These are phyloP conservation scores for Dipodascus geniculatus DNA, from an alignment of 805 yeast species.

Conservation along the genomic window DNA sequence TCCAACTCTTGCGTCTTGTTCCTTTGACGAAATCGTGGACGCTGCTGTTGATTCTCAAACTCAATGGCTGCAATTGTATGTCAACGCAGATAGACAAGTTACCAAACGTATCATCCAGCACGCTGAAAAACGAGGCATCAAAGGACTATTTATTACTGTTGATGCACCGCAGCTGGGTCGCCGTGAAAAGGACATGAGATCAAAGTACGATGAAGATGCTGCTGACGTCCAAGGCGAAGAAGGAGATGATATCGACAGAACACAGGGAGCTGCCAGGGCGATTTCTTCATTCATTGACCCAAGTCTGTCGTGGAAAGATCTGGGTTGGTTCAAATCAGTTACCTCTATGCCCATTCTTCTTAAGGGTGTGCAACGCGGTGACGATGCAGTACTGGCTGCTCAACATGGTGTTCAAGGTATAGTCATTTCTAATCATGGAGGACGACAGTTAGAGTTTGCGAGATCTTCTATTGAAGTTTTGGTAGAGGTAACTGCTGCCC, in stretches of 20 bases:
- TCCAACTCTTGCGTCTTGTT: constrained; percentile 81
- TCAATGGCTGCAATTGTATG: constrained; percentile 85
- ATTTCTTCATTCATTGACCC: constrained; percentile 78
- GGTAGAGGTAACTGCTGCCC: constrained; percentile 48
- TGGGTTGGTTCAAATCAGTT: constrained; percentile 39
- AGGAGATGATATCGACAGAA: constrained; percentile 41
- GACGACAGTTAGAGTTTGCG: constrained; percentile 75
- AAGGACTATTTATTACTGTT: constrained; percentile 78
- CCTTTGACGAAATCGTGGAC: constrained; percentile 74
- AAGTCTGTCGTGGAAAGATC: constrained; percentile 51
- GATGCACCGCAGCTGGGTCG: constrained; percentile 90
- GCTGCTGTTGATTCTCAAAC: constrained; percentile 55
- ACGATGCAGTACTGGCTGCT: constrained; percentile 64
- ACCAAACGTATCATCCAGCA: constrained; percentile 51
- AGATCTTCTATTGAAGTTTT: constrained; percentile 62
- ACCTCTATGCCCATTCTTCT: constrained; percentile 58
- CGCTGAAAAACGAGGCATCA: constrained; percentile 63
- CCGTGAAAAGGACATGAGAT: constrained; percentile 76
- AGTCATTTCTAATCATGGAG: constrained; percentile 84
- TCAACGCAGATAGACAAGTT: constrained; percentile 61
- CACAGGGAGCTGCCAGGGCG: constrained; percentile 80
- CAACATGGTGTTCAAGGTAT: constrained; percentile 66
- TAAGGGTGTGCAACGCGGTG: constrained; percentile 78
- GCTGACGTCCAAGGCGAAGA: constrained; percentile 34
- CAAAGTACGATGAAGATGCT: constrained; percentile 44